A percentile compares a stretch with the other conserved stretches of the same genome.
Evolutionary conservation across 331 rosid species (phyloP).

Genomic region (Acacia concinna): DNA sequence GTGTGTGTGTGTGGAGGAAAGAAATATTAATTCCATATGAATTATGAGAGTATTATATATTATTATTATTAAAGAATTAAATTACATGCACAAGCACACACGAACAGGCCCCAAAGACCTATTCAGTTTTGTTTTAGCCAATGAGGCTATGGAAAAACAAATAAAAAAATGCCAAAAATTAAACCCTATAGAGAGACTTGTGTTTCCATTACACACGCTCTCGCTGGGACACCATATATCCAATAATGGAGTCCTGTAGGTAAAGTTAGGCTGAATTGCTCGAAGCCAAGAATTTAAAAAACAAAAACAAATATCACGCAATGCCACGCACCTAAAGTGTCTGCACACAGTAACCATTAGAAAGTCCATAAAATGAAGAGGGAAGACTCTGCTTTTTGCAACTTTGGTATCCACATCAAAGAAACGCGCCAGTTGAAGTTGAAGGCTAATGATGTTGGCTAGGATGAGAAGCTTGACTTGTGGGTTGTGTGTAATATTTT

Average conservation of each 20-base stretch:
- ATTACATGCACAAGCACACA: slow-evolving; percentile 63
- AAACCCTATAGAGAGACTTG: slow-evolving; percentile 46
- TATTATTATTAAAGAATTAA: slow-evolving; percentile 43
- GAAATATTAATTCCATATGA: neutral
- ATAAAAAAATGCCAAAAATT: slow-evolving; percentile 36
- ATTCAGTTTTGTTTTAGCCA: slow-evolving; percentile 42
- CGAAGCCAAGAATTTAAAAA: slow-evolving; percentile 31
- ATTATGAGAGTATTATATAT: slow-evolving; percentile 35
- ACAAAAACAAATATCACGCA: slow-evolving; percentile 29
- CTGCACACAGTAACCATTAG: neutral
- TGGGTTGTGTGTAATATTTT: slow-evolving; percentile 9
- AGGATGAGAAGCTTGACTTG: slow-evolving; percentile 50
- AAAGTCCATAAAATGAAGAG: slow-evolving; percentile 48
- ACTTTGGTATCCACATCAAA: slow-evolving; percentile 31
- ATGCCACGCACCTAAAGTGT: slow-evolving; percentile 45
- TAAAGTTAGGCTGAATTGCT: slow-evolving; percentile 50
- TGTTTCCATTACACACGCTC: slow-evolving; percentile 60
- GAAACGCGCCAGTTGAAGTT: slow-evolving; percentile 42
- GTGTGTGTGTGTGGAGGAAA: neutral
- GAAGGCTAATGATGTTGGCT: slow-evolving; percentile 40
- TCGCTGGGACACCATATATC: slow-evolving; percentile 34
- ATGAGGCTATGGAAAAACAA: slow-evolving; percentile 41
- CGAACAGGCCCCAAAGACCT: slow-evolving; percentile 90
- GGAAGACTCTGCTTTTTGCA: slow-evolving; percentile 34
- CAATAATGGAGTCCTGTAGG: slow-evolving; percentile 36